A percentile compares a stretch with the other conserved stretches of the same genome.
phyloP scores from a whole-genome alignment of 352 stramenopile genomes.

The Phytophthora pseudosyringae region DNA sequence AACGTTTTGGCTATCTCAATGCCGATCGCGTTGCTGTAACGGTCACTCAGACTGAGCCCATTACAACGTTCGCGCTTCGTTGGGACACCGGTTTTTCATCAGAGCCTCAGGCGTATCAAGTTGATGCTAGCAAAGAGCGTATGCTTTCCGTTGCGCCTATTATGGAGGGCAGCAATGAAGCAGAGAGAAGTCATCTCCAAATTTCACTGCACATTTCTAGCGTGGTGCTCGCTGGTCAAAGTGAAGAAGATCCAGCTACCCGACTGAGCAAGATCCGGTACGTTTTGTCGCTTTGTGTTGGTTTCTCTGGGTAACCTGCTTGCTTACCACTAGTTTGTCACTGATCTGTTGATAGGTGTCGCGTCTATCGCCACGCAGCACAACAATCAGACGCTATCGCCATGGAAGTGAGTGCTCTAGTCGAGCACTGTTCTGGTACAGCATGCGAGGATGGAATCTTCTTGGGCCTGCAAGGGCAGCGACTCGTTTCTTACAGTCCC shows the following conservation, averaged over 20 bases:
- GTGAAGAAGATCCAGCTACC: conserved; percentile 4
- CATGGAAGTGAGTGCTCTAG: conserved; percentile 40
- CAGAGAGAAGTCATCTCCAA: conserved; percentile 28
- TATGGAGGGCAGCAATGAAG: not conserved
- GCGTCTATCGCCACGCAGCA: conserved; percentile 38
- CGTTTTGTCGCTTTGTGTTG: conserved; percentile 2
- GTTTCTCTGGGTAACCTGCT: not conserved
- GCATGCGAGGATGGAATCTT: conserved; percentile 57
- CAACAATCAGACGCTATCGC: conserved; percentile 18
- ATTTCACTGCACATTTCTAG: conserved; percentile 42
- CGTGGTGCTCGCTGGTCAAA: conserved; percentile 30
- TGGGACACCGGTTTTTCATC: conserved; percentile 46
- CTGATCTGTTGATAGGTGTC: conserved; percentile 39
- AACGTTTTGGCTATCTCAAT: conserved; percentile 46
- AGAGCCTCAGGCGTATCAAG: conserved; percentile 25
- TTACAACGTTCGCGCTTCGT: conserved; percentile 36
- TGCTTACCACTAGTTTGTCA: conserved; percentile 12
- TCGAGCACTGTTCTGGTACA: conserved; percentile 47
- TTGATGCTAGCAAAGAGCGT: conserved; percentile 28
- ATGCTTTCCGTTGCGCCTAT: conserved; percentile 24
- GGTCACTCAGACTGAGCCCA: conserved; percentile 1
- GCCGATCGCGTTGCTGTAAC: conserved; percentile 31
- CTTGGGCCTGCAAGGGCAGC: conserved; percentile 46
- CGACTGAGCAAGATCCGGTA: conserved; percentile 47
- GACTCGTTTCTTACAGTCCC: conserved; percentile 35